Evolutionary conservation across 306 rosid species (phyloP).

Genomic region (Dalbergia cultrata): DNA sequence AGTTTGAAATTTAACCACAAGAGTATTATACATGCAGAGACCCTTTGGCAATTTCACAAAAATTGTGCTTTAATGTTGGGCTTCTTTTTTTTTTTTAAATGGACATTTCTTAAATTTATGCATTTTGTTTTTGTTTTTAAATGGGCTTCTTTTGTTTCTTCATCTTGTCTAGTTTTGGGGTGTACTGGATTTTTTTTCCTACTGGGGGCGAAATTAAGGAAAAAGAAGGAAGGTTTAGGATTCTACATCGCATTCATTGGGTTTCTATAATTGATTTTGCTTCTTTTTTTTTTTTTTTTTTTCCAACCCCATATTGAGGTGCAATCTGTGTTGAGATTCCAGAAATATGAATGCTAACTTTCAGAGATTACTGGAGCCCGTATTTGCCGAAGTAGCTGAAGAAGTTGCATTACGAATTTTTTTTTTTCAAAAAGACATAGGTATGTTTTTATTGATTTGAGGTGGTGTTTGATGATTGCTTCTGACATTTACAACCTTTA

Average conservation of each 20-base stretch:
- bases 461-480: background rate
- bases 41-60: no score
- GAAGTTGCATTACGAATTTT: background rate
- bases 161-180: no score
- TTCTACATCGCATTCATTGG: background rate
- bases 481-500: background rate
- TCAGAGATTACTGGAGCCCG: background rate
- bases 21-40: no score
- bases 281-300: no score
- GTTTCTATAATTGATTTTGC: background rate
- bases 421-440: background rate
- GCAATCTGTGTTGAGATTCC: background rate
- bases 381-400: background rate
- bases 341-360: background rate
- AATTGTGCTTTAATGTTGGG: background rate
- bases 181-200: no score
- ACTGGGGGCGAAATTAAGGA: background rate
- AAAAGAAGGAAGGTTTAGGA: background rate
- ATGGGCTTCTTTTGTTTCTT: background rate
- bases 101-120: background rate
- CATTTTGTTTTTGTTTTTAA: background rate
- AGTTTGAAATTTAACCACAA: no score
- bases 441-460: slow-evolving; percentile 1
- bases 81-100: background rate
- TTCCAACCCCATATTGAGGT: background rate